Evolutionary conservation across 2,329 filamentous ascomycete genomes (phyloP), one percentile per base, ranked within the genome.

Genomic region (Pseudogymnoascus sp.): DNA sequence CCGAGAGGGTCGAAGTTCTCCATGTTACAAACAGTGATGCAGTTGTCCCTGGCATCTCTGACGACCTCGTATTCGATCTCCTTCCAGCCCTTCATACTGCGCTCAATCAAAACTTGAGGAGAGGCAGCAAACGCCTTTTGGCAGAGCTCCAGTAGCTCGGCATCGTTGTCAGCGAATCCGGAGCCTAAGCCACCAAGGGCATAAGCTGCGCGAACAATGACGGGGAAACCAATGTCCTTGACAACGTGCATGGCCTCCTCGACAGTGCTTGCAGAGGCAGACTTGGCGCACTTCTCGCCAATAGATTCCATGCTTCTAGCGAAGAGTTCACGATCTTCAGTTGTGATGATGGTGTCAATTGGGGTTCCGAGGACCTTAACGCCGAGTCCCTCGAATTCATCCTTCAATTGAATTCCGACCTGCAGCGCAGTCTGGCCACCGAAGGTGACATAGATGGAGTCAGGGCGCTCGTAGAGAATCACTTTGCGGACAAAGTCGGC

Each of bases 41-140:
- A 99, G 83, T 97, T 97, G 79, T 99, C 93, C 70, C 91, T 87
- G 63, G 88, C 89, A 80, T 97, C 95, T 71, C 95, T 89, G 41
- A 99, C 95, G 65, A 97, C 95, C 76, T 99, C 95, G 73, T 97
- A 99, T 76, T 99, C 95, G 66, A 97, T 96, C 77, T 99, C 95
- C 77, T 99, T 99, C 95, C 95, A 99, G 64, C 95, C 95, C 80
- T 97, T 97, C 93, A 99, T 97, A 79, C 91, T 96, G 75, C 90
- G 88, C 80, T 99, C 95, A 70, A 99, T 96, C 62, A 99, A 84
- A 6, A 99, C 91, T 75, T 99, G 95, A 7, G 95, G 95, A 73
- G 91, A 96, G 68, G 90, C 93, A 28, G 95, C 93, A 68, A 99
- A 92, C 5, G 95, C 93, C 78, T 96, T 96, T 75, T 90, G 88